phyloP scores from a whole-genome alignment of 139 green algal species.

The Tetradesmus obliquus region DNA sequence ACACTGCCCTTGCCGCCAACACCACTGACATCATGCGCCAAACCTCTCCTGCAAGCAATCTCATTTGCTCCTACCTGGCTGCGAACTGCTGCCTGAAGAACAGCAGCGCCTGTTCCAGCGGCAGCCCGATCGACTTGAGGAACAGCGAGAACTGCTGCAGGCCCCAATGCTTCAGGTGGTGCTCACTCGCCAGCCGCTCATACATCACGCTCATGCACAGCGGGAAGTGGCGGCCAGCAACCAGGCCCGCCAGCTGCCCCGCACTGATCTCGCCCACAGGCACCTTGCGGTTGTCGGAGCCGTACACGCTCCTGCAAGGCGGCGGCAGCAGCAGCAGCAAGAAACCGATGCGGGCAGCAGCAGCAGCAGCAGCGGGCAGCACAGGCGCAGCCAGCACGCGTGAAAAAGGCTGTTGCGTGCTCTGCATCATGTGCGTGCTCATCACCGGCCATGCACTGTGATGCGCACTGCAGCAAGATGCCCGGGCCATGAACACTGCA shows the following conservation, averaged over 20 bases:
- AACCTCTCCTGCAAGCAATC: no score
- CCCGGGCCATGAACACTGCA: no score
- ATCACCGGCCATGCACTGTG: no score
- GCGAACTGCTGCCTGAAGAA: constrained; percentile 93
- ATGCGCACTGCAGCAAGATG: no score
- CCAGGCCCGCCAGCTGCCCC: constrained; percentile 56
- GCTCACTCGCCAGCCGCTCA: constrained; percentile 71
- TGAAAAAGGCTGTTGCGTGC: no score
- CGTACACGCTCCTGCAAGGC: constrained; percentile 28
- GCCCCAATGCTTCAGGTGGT: constrained; percentile 94
- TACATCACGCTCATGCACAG: constrained; percentile 90
- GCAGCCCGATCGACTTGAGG: constrained; percentile 94
- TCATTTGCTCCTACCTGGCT: not conserved
- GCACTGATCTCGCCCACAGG: constrained; percentile 49
- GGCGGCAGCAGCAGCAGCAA: not conserved
- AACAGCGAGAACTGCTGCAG: constrained; percentile 96
- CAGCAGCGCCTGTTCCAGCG: constrained; percentile 90
- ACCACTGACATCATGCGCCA: no score
- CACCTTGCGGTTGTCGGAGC: constrained; percentile 34
- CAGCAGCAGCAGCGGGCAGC: not conserved
- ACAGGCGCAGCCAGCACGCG: not conserved
- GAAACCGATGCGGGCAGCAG: not conserved
- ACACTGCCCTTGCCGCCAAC: no score
- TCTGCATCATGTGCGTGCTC: no score
- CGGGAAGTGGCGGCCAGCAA: constrained; percentile 83